A percentile compares a stretch with the other conserved stretches of the same genome.
phyloP scores from a whole-genome alignment of 441 rosid genomes.

The Raphanus hybrid region DNA sequence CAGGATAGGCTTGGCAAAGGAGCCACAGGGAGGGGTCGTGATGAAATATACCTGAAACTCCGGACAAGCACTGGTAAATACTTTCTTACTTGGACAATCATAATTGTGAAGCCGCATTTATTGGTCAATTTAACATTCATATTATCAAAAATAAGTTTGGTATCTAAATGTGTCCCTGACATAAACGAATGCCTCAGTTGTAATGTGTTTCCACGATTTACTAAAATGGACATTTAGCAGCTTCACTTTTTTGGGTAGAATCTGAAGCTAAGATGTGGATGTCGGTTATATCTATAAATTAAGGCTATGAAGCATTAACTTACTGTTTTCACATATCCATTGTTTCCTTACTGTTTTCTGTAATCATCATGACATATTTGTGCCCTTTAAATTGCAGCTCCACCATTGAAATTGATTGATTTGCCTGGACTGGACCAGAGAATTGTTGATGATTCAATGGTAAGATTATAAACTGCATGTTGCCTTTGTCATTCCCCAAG shows the following conservation, averaged over 20 bases:
- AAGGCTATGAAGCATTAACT: background rate
- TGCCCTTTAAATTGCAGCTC: slow-evolving; percentile 54
- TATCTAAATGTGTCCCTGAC: slow-evolving; percentile 1
- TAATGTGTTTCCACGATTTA: background rate
- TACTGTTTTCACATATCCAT: slow-evolving; percentile 1
- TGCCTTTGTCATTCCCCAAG: slow-evolving; percentile 26
- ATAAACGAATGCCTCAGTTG: slow-evolving; percentile 13
- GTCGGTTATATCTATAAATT: slow-evolving; percentile 3
- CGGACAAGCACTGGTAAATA: slow-evolving; percentile 68
- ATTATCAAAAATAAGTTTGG: slow-evolving; percentile 3
- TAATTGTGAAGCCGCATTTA: background rate
- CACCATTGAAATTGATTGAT: slow-evolving; percentile 71
- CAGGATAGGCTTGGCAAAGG: slow-evolving; percentile 79
- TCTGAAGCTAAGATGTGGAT: slow-evolving; percentile 17
- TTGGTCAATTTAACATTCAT: slow-evolving; percentile 9
- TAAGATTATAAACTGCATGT: slow-evolving; percentile 40
- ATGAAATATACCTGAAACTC: slow-evolving; percentile 71
- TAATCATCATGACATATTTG: slow-evolving; percentile 21
- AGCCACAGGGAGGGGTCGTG: slow-evolving; percentile 60
- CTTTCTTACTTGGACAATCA: slow-evolving; percentile 14
- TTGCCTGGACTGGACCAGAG: slow-evolving; percentile 80
- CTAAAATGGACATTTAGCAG: slow-evolving; percentile 1
- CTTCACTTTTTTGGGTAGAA: background rate
- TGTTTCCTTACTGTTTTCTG: slow-evolving; percentile 8
- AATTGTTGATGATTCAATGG: slow-evolving; percentile 69